Evolutionary conservation across 1,284 basidiomycete species (phyloP).

Genomic region (Crucibulum parvulum): DNA sequence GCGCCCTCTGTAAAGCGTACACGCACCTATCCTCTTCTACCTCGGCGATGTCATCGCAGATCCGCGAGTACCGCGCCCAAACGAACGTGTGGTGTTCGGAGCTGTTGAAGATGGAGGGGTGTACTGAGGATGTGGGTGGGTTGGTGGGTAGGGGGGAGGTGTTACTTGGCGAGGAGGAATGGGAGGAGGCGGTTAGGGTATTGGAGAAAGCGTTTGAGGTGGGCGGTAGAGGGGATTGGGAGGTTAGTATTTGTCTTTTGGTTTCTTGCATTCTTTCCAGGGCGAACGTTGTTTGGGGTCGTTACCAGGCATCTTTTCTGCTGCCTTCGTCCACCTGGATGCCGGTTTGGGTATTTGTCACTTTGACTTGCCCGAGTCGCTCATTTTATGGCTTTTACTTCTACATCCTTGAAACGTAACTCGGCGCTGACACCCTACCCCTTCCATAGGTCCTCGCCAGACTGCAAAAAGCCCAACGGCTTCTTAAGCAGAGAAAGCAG

Average conservation of each 20-base stretch:
- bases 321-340: too few relatives aligned
- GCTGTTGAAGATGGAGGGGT: slow-evolving; percentile 64
- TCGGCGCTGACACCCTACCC: too few relatives aligned
- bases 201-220: slow-evolving; percentile 87
- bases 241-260: slow-evolving; percentile 53
- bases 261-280: too few relatives aligned
- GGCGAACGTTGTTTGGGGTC: neutral
- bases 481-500: too few relatives aligned
- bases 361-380: too few relatives aligned
- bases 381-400: too few relatives aligned
- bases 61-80: slow-evolving; percentile 38
- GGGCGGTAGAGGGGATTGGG: slow-evolving; percentile 72
- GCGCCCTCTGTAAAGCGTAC: slow-evolving; percentile 80
- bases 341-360: too few relatives aligned
- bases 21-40: slow-evolving; percentile 63
- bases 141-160: slow-evolving; percentile 81
- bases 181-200: slow-evolving; percentile 86
- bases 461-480: too few relatives aligned
- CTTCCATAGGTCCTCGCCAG: slow-evolving; percentile 68
- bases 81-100: slow-evolving; percentile 78
- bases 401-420: too few relatives aligned
- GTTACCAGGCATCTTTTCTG: too few relatives aligned
- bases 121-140: slow-evolving; percentile 67
- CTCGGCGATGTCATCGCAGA: too few relatives aligned
- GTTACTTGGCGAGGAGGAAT: slow-evolving; percentile 79